Evolutionary conservation across 805 yeast genomes (phyloP), one percentile per base, ranked within the genome.

Genomic region (Metschnikowia colocasiae): DNA sequence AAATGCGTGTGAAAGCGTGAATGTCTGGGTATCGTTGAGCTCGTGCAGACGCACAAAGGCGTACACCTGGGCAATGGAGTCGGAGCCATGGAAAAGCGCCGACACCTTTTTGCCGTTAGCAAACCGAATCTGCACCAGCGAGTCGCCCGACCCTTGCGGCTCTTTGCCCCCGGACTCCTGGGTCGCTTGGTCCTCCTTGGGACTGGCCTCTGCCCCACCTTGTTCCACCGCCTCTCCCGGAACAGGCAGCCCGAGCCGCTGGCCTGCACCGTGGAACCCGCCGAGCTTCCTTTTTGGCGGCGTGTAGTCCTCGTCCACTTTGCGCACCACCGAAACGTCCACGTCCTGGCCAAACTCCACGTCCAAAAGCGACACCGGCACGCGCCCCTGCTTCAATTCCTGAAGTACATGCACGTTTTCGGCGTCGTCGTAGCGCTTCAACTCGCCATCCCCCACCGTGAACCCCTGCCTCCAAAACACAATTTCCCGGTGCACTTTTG

Each of bases 391-490:
- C 60, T 87, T 86, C 66, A 94, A 76, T 55, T 91, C 94, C 53
- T 82, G 77, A 58, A 94, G 73, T 54, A 87, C 85, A 37, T 76
- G 78, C 40, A 83, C 83, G 63, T 92, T 94, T n/a, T 78, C 81
- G 5, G 96, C 96, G 63, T 94, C 98, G 59, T 92, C 97, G 63
- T 90, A 94, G 49, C 94, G 75, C 63, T 79, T 84, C 47, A 94
- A 75, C 20, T 80, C 80, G 2, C 98, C 98, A 41, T 91, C 96
- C 27, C 94, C 98, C 22, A 94, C 90, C 52, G 89, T 88, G 68
- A 94, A 94, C 1, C 99, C 99, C 59, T 94, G 92, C 56, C 82
- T 85, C 99, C 99, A 94, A 64, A 94, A 92, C 0, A 95, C 88
- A 52, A 94, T 85, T 36, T 86, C 86, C 60, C 98, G 78, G 15